Evolutionary conservation across 2,329 filamentous ascomycete genomes (phyloP).

Genomic region (Hymenoscyphus fraxineus): DNA sequence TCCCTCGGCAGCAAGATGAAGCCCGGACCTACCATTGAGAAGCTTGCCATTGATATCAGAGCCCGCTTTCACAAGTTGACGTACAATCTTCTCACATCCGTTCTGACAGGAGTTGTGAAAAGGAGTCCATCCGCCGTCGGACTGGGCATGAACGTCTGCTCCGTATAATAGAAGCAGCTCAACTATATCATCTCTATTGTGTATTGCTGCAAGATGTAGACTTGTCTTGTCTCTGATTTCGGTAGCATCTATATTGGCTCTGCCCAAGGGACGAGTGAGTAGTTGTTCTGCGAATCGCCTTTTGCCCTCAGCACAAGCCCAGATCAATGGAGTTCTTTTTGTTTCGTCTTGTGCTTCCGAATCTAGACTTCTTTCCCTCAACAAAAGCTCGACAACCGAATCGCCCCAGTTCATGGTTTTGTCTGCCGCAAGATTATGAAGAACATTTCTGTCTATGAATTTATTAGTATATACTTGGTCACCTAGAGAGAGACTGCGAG

Average conservation of each 20-base stretch:
- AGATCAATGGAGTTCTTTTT: conserved; percentile 25
- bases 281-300: conserved; percentile 23
- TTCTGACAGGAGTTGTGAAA: conserved; percentile 28
- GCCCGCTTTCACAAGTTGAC: conserved; percentile 20
- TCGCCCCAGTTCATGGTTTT: conserved; percentile 27
- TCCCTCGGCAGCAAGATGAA: conserved; percentile 27
- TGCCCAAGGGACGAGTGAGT: conserved; percentile 19
- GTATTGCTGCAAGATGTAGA: conserved; percentile 23
- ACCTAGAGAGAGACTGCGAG: not conserved
- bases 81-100: conserved; percentile 24
- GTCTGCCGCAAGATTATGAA: conserved; percentile 30
- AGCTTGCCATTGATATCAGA: conserved; percentile 28
- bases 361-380: conserved; percentile 20
- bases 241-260: conserved; percentile 22
- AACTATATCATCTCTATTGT: conserved; percentile 27
- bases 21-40: conserved; percentile 26
- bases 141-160: conserved; percentile 19
- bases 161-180: conserved; percentile 23
- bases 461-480: not conserved
- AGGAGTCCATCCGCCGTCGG: conserved; percentile 27
- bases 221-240: conserved; percentile 28
- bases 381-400: conserved; percentile 25
- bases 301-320: conserved; percentile 30
- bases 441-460: conserved; percentile 22
- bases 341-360: conserved; percentile 25